phyloP scores from a whole-genome alignment of 2,329 filamentous ascomycete species.

The Teratosphaeria viscida region DNA sequence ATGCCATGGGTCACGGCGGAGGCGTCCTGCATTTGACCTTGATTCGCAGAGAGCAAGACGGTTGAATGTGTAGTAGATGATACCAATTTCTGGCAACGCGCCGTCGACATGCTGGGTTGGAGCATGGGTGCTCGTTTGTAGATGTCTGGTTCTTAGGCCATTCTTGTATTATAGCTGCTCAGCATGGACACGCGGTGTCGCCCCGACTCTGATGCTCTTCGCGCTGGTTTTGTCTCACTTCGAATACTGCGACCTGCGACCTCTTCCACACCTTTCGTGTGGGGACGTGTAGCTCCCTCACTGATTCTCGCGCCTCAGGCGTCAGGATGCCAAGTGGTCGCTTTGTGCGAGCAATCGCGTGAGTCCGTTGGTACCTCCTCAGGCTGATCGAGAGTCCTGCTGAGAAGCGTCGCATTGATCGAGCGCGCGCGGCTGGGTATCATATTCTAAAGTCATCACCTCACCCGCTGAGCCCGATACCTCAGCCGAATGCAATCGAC shows the following conservation, averaged over 20 bases:
- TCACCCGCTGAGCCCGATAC: neutral
- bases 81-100: neutral
- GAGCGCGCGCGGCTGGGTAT: neutral
- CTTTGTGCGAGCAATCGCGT: neutral
- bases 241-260: neutral
- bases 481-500: constrained; percentile 25
- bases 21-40: neutral
- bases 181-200: neutral
- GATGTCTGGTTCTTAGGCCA: neutral
- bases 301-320: neutral
- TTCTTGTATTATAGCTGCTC: neutral
- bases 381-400: neutral
- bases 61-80: neutral
- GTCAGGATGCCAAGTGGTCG: neutral
- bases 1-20: neutral
- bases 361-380: neutral
- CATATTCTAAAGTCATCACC: neutral
- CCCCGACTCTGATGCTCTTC: neutral
- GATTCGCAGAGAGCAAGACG: neutral
- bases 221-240: neutral
- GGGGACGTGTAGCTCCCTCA: too few species aligned
- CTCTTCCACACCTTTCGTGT: neutral
- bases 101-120: neutral
- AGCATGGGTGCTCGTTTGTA: neutral
- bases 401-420: neutral